These are phyloP conservation scores for Ambrosiella beaveri DNA, from an alignment of 2,329 filamentous ascomycete species.

Conservation along the genomic window DNA sequence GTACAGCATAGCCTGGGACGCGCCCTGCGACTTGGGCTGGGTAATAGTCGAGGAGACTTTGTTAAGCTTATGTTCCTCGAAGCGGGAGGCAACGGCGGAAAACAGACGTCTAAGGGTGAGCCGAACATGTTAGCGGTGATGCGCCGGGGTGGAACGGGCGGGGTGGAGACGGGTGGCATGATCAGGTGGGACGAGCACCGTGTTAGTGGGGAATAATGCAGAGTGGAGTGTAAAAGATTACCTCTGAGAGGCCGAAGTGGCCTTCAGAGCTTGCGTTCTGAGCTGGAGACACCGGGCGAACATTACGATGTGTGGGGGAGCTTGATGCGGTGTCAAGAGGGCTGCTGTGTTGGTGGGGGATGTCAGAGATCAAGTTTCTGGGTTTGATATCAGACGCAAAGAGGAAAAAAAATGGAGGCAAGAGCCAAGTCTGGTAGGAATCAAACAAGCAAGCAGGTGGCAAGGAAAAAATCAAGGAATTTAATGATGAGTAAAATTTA, in stretches of 20 bases:
- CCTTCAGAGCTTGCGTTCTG: constrained; percentile 16
- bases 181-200: background rate
- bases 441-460: background rate
- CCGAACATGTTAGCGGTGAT: background rate
- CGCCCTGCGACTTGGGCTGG: constrained; percentile 93
- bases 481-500: background rate
- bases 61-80: constrained; percentile 46
- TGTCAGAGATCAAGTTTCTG: background rate
- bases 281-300: constrained; percentile 14
- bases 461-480: background rate
- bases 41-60: constrained; percentile 72
- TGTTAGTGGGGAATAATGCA: background rate
- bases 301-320: constrained; percentile 13
- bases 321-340: background rate
- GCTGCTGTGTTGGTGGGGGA: background rate
- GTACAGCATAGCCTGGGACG: constrained; percentile 97
- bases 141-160: background rate
- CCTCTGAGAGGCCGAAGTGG: constrained; percentile 10
- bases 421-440: background rate
- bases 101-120: constrained; percentile 28
- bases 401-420: background rate
- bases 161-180: too few species aligned
- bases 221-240: background rate
- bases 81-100: constrained; percentile 30
- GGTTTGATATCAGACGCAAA: background rate